phyloP scores from a whole-genome alignment of 768 basidiomycete species.

The Rhodotorula toruloides region DNA sequence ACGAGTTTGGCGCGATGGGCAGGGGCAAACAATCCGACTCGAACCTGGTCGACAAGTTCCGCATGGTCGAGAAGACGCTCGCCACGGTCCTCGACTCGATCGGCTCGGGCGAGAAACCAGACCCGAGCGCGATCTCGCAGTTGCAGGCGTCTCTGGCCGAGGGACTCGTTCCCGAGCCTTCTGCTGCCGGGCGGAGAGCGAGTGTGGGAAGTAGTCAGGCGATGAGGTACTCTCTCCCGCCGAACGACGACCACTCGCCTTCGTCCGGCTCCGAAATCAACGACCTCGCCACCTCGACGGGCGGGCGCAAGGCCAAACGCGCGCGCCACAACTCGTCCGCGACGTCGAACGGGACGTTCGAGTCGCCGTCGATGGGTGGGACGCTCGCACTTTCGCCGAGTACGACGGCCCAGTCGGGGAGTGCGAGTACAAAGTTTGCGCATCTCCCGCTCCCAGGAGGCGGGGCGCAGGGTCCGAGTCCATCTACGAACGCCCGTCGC shows the following conservation, averaged over 20 bases:
- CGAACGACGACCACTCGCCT: not conserved
- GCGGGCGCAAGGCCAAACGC: not conserved
- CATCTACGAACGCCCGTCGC: not conserved
- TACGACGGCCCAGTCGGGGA: no score
- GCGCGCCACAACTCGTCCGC: not conserved
- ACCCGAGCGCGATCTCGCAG: constrained; percentile 2
- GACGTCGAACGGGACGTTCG: not conserved
- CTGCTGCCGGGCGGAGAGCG: no score
- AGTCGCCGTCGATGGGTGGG: not conserved
- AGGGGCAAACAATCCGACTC: constrained; percentile 3
- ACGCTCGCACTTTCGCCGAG: not conserved
- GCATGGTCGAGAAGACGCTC: constrained; percentile 16
- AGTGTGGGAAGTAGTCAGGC: not conserved
- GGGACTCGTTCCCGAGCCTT: not conserved
- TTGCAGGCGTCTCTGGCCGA: constrained; percentile 22
- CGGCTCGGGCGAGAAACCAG: constrained; percentile 22
- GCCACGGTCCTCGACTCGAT: constrained; percentile 28
- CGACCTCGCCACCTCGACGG: no score
- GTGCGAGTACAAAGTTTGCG: not conserved
- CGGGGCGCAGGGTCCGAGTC: not conserved
- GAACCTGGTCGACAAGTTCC: constrained; percentile 23
- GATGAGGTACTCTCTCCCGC: not conserved
- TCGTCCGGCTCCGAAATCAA: not conserved
- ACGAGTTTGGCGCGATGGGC: not conserved
- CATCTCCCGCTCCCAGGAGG: not conserved